Conservation (phyloP, 495 filamentous ascomycete species). For the Cenococcum geophilum region DNA sequence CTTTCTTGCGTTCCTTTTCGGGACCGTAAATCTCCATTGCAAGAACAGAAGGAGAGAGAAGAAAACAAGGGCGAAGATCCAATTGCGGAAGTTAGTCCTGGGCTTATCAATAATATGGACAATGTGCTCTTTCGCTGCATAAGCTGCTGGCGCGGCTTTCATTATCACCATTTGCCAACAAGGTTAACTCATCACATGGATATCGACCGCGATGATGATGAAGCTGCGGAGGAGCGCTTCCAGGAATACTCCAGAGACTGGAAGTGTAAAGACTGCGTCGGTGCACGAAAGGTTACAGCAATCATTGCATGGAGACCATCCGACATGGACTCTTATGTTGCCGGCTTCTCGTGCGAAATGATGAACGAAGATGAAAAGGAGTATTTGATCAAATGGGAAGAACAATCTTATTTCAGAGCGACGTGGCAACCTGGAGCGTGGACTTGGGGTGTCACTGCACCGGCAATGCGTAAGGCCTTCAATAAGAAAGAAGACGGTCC, state of each 20-base stretch:
- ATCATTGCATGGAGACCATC: constrained; percentile 83
- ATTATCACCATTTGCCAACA: constrained; percentile 70
- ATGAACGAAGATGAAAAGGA: constrained; percentile 68
- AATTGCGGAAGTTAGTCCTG: constrained; percentile 52
- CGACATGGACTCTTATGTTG: constrained; percentile 45
- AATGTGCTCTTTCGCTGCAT: constrained; percentile 76
- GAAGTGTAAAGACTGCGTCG: constrained; percentile 67
- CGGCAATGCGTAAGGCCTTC: constrained; percentile 66
- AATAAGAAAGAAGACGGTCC: constrained; percentile 61
- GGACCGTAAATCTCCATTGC: constrained; percentile 59
- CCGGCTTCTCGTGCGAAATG: constrained; percentile 47
- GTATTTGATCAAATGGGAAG: constrained; percentile 85
- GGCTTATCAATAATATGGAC: constrained; percentile 64
- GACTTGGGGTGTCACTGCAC: constrained; percentile 68
- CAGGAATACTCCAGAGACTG: constrained; percentile 61
- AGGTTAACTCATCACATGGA: constrained; percentile 36
- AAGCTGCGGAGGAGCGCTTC: constrained; percentile 45
- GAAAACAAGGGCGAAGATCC: constrained; percentile 76
- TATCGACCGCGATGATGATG: constrained; percentile 39
- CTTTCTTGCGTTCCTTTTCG: constrained; percentile 63
- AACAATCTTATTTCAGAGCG: constrained; percentile 69
- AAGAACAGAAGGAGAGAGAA: constrained; percentile 74
- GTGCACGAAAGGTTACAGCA: constrained; percentile 55
- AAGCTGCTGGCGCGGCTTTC: constrained; percentile 70
- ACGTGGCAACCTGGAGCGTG: constrained; percentile 84